Evolutionary conservation across 2,329 filamentous ascomycete genomes (phyloP).

Genomic region (Aspergillus tubingensis): DNA sequence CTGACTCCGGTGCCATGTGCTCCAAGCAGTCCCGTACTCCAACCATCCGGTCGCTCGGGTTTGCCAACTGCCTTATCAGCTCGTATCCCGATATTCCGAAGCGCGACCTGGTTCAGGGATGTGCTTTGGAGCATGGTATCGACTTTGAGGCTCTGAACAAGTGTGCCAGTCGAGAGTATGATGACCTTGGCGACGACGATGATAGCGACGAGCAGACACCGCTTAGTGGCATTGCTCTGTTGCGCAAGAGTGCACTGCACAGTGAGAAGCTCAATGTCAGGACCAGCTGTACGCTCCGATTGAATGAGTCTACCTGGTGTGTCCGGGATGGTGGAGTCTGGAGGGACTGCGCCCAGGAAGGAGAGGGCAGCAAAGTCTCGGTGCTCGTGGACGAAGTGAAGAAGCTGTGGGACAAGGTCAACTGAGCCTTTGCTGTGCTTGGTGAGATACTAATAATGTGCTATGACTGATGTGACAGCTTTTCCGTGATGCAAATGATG

Average conservation of each 20-base stretch:
- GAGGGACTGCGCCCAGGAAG: slow-evolving; percentile 73
- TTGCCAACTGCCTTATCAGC: slow-evolving; percentile 83
- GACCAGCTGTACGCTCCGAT: slow-evolving; percentile 75
- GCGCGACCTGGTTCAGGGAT: slow-evolving; percentile 76
- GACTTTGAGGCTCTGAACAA: slow-evolving; percentile 79
- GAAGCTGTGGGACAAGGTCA: slow-evolving; percentile 58
- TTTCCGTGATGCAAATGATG: background rate
- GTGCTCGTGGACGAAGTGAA: slow-evolving; percentile 78
- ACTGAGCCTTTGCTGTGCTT: slow-evolving; percentile 17
- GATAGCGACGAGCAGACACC: slow-evolving; percentile 61
- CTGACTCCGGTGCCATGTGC: slow-evolving; percentile 23
- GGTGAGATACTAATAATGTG: background rate
- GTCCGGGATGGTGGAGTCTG: slow-evolving; percentile 77
- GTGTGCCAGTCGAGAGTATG: slow-evolving; percentile 76
- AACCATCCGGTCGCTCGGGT: slow-evolving; percentile 85
- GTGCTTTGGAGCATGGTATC: slow-evolving; percentile 86
- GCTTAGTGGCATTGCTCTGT: slow-evolving; percentile 50
- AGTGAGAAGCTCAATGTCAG: slow-evolving; percentile 62
- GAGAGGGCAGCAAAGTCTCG: slow-evolving; percentile 48
- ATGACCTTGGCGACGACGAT: slow-evolving; percentile 57
- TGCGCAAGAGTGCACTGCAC: slow-evolving; percentile 54
- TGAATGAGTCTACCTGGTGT: slow-evolving; percentile 80
- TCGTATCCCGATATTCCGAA: slow-evolving; percentile 78
- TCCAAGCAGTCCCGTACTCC: slow-evolving; percentile 61
- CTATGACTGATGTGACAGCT: slow-evolving; percentile 1